Percentiles rank a stretch among this genome's conserved stretches.
Conservation (phyloP, 2,329 filamentous ascomycete species). For the Curvularia sp. region DNA sequence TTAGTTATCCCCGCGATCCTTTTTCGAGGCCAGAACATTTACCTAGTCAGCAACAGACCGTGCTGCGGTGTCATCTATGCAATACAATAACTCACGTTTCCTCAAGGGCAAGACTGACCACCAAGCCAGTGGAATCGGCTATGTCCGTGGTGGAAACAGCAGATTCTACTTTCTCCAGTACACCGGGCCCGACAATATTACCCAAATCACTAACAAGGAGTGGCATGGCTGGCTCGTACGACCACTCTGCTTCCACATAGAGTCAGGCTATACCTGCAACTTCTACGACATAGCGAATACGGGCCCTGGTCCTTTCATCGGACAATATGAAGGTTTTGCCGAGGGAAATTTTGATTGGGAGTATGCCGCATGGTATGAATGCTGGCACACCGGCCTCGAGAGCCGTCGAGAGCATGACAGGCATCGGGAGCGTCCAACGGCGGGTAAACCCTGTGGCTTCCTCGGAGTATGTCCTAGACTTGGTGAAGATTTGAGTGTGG, state of each 20-base stretch:
- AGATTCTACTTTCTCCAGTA: conserved; percentile 12
- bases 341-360: conserved; percentile 9
- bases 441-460: neutral
- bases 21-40: neutral
- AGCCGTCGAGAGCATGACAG: neutral
- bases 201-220: conserved; percentile 7
- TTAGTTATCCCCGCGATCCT: neutral
- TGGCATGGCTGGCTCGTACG: conserved; percentile 12
- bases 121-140: neutral
- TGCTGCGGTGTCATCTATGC: neutral
- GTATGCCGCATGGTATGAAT: conserved; percentile 21
- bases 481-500: neutral
- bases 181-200: conserved; percentile 1
- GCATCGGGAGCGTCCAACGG: neutral
- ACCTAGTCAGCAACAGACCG: neutral
- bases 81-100: neutral
- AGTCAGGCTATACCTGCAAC: conserved; percentile 6
- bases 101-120: neutral
- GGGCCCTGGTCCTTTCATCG: conserved; percentile 15
- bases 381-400: conserved; percentile 3
- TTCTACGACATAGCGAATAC: conserved; percentile 13
- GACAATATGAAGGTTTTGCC: conserved; percentile 9
- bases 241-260: conserved; percentile 11
- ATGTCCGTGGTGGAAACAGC: conserved; percentile 5
- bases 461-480: neutral